phyloP scores from a whole-genome alignment of 129 eudicot genomes.

The Flaveria ramosissima region DNA sequence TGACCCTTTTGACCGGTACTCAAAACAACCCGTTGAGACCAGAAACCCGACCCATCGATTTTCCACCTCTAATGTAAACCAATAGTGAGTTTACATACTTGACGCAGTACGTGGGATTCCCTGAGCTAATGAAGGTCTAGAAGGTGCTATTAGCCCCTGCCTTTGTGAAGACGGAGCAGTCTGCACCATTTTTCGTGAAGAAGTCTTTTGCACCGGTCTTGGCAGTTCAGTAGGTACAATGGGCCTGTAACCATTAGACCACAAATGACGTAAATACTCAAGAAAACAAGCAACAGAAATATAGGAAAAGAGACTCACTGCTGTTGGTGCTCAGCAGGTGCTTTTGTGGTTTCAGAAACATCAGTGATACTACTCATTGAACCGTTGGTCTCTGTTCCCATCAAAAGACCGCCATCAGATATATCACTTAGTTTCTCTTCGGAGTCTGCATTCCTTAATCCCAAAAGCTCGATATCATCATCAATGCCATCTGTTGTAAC shows the following conservation, averaged over 20 bases:
- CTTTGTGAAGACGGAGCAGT: conserved; percentile 17
- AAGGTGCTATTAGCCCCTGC: conserved; percentile 48
- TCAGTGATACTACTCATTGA: conserved; percentile 68
- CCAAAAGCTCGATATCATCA: conserved; percentile 70
- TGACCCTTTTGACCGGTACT: neutral
- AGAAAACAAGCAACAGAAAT: neutral
- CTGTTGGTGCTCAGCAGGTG: conserved; percentile 47
- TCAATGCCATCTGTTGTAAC: conserved; percentile 25
- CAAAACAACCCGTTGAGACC: neutral
- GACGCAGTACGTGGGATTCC: conserved; percentile 47
- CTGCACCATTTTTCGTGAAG: conserved; percentile 26
- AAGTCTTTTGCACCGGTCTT: conserved; percentile 59
- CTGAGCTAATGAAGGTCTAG: conserved; percentile 53
- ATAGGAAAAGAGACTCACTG: conserved; percentile 44
- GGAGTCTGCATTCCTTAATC: conserved; percentile 74
- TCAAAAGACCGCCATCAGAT: conserved; percentile 88
- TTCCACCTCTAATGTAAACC: neutral
- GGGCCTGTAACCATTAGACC: conserved; percentile 43
- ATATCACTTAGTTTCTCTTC: conserved; percentile 88
- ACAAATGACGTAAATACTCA: neutral
- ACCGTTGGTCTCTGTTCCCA: conserved; percentile 91
- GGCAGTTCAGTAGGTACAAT: conserved; percentile 54
- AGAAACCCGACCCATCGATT: neutral
- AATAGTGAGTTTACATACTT: conserved; percentile 42
- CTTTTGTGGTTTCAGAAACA: conserved; percentile 63